A percentile compares a stretch with the other conserved stretches of the same genome.
phyloP scores from a whole-genome alignment of 805 yeast species.

The Lachancea sp. region DNA sequence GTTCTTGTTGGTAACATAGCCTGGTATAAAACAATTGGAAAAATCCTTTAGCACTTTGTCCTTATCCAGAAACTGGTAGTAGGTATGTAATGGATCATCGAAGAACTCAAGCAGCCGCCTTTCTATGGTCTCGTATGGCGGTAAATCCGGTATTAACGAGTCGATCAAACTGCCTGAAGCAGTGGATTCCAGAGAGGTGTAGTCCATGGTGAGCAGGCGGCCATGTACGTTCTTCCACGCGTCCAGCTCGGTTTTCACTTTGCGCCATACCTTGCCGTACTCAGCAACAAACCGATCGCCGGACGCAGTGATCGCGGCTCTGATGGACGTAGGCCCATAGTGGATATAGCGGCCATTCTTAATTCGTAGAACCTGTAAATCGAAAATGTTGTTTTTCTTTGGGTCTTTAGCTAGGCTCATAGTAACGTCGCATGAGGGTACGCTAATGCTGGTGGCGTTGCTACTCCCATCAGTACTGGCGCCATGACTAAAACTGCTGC shows the following conservation, averaged over 20 bases:
- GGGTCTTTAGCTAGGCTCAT: background rate
- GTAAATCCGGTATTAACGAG: constrained; percentile 6
- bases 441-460: background rate
- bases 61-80: constrained; percentile 5
- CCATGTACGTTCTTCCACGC: constrained; percentile 19
- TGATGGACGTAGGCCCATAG: constrained; percentile 31
- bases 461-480: background rate
- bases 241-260: constrained; percentile 22
- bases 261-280: constrained; percentile 22
- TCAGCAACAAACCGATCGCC: constrained; percentile 18
- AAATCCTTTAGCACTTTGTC: constrained; percentile 7
- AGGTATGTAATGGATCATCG: constrained; percentile 8
- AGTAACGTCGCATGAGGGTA: too few species aligned
- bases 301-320: constrained; percentile 17
- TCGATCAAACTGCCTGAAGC: constrained; percentile 2
- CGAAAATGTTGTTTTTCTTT: background rate
- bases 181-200: constrained; percentile 11
- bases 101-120: constrained; percentile 2
- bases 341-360: constrained; percentile 20
- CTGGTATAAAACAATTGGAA: constrained; percentile 3
- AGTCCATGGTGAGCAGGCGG: constrained; percentile 16
- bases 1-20: background rate
- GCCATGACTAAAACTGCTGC: background rate
- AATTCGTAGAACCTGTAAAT: constrained; percentile 9
- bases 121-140: constrained; percentile 3